phyloP scores from a whole-genome alignment of 352 stramenopile genomes.

The Pythium myriotylum region DNA sequence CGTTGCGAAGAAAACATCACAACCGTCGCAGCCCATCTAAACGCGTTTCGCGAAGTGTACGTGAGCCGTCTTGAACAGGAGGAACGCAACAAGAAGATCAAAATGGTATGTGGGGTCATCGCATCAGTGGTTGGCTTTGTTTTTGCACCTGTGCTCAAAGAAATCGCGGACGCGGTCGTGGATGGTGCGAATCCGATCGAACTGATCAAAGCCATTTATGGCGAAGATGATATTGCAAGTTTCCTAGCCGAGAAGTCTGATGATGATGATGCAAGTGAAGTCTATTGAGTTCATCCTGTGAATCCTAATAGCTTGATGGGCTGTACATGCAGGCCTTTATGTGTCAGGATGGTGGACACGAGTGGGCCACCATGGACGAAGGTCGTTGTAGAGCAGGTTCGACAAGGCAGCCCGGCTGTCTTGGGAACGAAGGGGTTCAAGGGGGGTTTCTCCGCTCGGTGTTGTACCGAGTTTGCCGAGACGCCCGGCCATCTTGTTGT shows the following conservation, averaged over 20 bases:
- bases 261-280: too few relatives aligned
- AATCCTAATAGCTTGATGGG: too few relatives aligned
- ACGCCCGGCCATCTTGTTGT: too few relatives aligned
- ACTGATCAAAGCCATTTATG: slow-evolving; percentile 21
- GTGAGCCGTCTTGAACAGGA: slow-evolving; percentile 17
- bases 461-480: too few relatives aligned
- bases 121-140: slow-evolving; percentile 25
- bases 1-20: slow-evolving; percentile 10
- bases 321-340: too few relatives aligned
- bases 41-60: slow-evolving; percentile 12
- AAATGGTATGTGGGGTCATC: slow-evolving; percentile 30
- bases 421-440: too few relatives aligned
- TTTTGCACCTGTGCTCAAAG: slow-evolving; percentile 29
- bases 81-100: slow-evolving; percentile 23
- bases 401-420: too few relatives aligned
- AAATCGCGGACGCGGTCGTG: slow-evolving; percentile 29
- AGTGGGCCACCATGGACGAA: too few relatives aligned
- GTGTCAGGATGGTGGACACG: too few relatives aligned
- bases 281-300: too few relatives aligned
- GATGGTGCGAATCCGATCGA: slow-evolving; percentile 33
- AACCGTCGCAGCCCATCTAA: background rate
- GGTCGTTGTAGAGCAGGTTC: too few relatives aligned
- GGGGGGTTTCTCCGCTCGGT: too few relatives aligned
- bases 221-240: slow-evolving; percentile 17
- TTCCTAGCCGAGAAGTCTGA: slow-evolving; percentile 8